Evolutionary conservation across 495 filamentous ascomycete genomes (phyloP).

Genomic region (Barbatosphaeria neglecta): DNA sequence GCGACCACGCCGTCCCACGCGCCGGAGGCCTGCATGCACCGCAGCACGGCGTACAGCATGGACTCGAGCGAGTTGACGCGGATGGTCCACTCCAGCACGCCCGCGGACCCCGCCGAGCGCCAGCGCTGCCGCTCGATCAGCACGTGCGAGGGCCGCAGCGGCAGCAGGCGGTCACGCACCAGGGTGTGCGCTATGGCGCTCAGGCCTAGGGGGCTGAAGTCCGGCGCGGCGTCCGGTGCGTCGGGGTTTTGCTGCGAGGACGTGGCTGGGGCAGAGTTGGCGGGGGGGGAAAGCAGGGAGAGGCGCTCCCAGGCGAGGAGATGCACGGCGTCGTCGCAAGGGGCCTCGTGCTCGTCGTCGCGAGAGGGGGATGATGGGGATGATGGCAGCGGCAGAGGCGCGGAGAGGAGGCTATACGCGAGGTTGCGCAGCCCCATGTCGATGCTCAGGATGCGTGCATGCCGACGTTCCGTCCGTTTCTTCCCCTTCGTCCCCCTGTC

Average conservation of each 20-base stretch:
- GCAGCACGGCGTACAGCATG: constrained; percentile 73
- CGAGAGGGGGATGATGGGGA: constrained; percentile 9
- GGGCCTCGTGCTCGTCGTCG: too few species aligned
- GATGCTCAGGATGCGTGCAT: constrained; percentile 53
- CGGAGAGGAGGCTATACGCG: constrained; percentile 54
- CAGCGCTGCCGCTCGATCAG: constrained; percentile 88
- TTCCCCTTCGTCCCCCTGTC: too few species aligned
- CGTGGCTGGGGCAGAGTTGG: constrained; percentile 19
- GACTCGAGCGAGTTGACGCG: constrained; percentile 83
- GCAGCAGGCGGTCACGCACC: constrained; percentile 40
- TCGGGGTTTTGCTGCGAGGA: constrained; percentile 8
- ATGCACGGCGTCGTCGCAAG: too few species aligned
- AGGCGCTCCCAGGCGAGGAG: constrained; percentile 10
- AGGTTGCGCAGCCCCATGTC: constrained; percentile 84
- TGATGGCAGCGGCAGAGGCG: not conserved
- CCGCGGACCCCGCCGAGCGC: constrained; percentile 50
- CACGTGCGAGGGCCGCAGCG: constrained; percentile 51
- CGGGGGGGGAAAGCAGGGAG: constrained; percentile 5
- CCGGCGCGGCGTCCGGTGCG: constrained; percentile 9
- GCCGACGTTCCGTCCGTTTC: not conserved
- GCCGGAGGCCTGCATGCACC: constrained; percentile 37
- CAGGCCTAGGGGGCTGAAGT: constrained; percentile 47
- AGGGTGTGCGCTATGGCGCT: constrained; percentile 52
- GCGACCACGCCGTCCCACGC: constrained; percentile 23
- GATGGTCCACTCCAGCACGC: constrained; percentile 80